phyloP scores from a whole-genome alignment of 768 basidiomycete species.

The Lentinula guzmanii region DNA sequence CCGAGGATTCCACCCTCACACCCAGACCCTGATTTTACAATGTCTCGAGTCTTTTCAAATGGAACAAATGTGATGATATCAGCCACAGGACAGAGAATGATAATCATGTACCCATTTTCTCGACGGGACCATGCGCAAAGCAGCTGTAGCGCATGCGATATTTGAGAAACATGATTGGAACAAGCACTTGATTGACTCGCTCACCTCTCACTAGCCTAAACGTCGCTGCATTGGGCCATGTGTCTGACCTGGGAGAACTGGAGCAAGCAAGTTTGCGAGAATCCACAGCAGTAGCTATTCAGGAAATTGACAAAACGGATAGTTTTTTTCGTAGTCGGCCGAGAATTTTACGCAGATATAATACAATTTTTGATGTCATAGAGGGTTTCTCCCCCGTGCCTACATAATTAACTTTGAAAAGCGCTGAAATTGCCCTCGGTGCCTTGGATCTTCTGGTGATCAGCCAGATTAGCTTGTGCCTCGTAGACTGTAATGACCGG shows the following conservation, averaged over 20 bases:
- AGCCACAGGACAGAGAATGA: too few relatives aligned
- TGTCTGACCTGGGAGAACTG: too few relatives aligned
- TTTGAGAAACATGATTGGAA: not conserved
- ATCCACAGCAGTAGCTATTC: too few relatives aligned
- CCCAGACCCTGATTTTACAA: not conserved
- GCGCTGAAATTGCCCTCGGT: constrained; percentile 53
- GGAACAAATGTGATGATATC: too few relatives aligned
- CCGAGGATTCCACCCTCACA: not conserved
- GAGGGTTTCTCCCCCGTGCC: not conserved
- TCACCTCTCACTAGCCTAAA: not conserved
- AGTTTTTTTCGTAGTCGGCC: too few relatives aligned
- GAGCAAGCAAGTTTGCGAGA: too few relatives aligned
- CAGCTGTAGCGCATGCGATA: not conserved
- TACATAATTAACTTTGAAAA: constrained; percentile 20
- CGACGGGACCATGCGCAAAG: not conserved
- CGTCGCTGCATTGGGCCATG: not conserved
- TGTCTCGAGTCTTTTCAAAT: not conserved
- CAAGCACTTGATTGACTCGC: not conserved
- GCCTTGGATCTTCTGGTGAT: constrained; percentile 85
- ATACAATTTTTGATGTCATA: too few relatives aligned
- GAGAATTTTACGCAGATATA: too few relatives aligned
- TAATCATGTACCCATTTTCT: not conserved
- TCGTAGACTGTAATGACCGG: constrained; percentile 88
- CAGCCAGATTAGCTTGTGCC: constrained; percentile 78
- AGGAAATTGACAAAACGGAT: too few relatives aligned